Evolutionary conservation across 2,329 filamentous ascomycete species (phyloP), one percentile per base, ranked within the genome.

Genomic region (Fusarium abutilonis): DNA sequence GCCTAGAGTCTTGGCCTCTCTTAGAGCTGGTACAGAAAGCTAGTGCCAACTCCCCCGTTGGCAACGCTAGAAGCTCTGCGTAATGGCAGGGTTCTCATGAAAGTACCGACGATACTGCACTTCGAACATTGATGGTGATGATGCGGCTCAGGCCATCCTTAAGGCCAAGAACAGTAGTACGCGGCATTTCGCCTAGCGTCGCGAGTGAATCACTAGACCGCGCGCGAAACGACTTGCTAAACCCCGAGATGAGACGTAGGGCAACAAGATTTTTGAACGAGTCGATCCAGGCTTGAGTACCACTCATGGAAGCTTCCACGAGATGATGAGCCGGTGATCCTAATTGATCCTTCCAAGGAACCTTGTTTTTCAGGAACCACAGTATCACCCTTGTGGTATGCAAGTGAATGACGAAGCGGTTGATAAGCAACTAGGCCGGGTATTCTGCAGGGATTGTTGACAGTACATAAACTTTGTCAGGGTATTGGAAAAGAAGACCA

Each of bases 391-490:
- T 63, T 34, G 17, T 56, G 54, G 60, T 41, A 52, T 39, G 55
- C 31, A 47, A 40, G 31, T 64, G 40, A 44, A 64, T 64, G 62
- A 64, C 62, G 56, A 64, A 65, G 56, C 40, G 28, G 52, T 64
- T 64, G 42, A 64, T 64, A 64, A 64, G 62, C 56, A 63, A 42
- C 28, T 26, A 21, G 26, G 14, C 21, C 31, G 19, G 39, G 44
- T 35, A 34, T 21, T 21, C 15, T 39, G 31, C 62, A 64, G 52
- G 61, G 62, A 17, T 58, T 5, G 11, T 46, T 43, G 47, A 50
- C 48, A 61, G 47, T 44, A 63, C 36, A 46, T 45, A 65, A 58
- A 34, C 56, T 63, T 65, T 51, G 48, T 47, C 38, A 38, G 57
- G 61, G 57, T 46, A 19, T 17, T 38, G 57, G 61, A 39, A 57